Percentiles rank a stretch among this genome's conserved stretches.
These are phyloP conservation scores for Neurospora sp. DNA, from an alignment of 2,329 filamentous ascomycete genomes.

Conservation along the genomic window DNA sequence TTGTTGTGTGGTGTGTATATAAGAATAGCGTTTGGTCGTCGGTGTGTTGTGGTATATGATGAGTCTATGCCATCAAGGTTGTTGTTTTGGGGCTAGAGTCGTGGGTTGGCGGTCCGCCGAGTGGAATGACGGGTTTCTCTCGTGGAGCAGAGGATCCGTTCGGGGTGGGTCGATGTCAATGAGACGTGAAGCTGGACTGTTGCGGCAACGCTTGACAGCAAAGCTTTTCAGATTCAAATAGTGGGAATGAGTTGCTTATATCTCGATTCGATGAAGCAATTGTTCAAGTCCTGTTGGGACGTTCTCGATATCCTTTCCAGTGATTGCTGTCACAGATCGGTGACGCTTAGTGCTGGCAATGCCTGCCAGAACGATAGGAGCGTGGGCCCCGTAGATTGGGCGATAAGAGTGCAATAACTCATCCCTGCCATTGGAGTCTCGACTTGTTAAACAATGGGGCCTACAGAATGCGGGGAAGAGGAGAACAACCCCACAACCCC, in stretches of 20 bases:
- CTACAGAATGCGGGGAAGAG: background rate
- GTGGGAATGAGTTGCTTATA: background rate
- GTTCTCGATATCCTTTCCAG: background rate
- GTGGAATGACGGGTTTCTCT: background rate
- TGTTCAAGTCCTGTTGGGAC: background rate
- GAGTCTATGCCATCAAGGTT: background rate
- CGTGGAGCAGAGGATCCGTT: background rate
- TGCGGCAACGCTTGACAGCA: background rate
- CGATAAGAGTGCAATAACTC: background rate
- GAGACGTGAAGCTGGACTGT: background rate
- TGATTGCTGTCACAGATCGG: background rate
- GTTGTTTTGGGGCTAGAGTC: background rate
- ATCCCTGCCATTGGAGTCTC: background rate
- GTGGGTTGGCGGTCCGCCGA: background rate
- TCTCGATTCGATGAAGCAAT: background rate
- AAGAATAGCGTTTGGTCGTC: background rate
- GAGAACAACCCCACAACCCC: background rate
- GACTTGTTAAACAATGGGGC: background rate
- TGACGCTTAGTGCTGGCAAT: background rate
- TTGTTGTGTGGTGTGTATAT: background rate
- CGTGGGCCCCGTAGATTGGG: background rate
- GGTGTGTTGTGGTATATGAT: background rate
- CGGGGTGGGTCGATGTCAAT: background rate
- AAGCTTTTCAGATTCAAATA: background rate
- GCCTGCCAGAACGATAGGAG: background rate